Evolutionary conservation across 2,329 filamentous ascomycete genomes (phyloP), one percentile per base, ranked within the genome.

Genomic region (Cladosporium sp.): DNA sequence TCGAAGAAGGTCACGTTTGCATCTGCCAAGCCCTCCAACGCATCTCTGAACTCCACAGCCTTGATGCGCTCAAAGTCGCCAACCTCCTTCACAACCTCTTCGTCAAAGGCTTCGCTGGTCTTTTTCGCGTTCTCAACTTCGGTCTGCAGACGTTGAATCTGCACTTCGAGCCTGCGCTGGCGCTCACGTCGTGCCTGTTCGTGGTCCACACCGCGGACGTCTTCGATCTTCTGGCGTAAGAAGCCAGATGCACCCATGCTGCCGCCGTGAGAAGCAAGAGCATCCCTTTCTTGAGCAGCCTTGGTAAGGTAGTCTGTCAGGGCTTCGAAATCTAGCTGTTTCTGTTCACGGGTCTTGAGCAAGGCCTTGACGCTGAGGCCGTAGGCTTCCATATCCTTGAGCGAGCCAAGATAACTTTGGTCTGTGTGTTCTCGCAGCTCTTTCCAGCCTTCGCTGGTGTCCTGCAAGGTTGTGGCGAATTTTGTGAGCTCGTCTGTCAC

Each of bases 61-160:
- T 99, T 99, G 83, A 98, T 98, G 65, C 93, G 87, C 80, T 99
- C 95, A 80, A 99, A 99, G 76, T 97, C 93, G 23, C 86, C 86
- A 0, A 97, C 91, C 78, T 99, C 95, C 73, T 91, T 90, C 52
- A 98, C 90, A 1, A 97, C 94, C 79, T 97, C 93, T 75, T 97
- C 93, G 78, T 97, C 95, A 74, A 99, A 99, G 76, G 92, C 89
- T 78, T 98, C 93, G 60, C 89, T 92, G 16, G 90, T 92, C 74
- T 89, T 90, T 79, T 93, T 93, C 6, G 95, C 92, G 53, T 87
- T 86, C 78, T 98, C 94, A 0, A 96, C 94, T 78, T 97, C 93
- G 28, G 88, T 86, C 2, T 92, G 97, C 49, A 99, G 84, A 74
- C 96, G 91, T 72, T 97, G 92, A 71, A 99, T 97, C 70, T 92